Percentiles rank a stretch among this genome's conserved stretches.
Evolutionary conservation across 2,329 filamentous ascomycete species (phyloP).

Genomic region (Sarocladiaceae sp.): DNA sequence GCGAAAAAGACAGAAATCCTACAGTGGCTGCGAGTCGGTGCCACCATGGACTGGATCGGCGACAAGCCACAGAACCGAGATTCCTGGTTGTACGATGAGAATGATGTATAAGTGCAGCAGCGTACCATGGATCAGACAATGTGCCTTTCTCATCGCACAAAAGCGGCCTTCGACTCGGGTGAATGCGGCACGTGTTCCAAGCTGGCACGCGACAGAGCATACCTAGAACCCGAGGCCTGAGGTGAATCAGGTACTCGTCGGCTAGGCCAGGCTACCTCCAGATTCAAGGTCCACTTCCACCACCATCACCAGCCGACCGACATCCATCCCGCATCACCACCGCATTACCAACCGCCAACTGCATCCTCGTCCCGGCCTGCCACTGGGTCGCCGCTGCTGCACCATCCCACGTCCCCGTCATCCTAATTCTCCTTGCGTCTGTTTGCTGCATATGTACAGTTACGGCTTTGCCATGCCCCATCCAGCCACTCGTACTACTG

Average conservation of each 20-base stretch:
- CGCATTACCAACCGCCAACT: not conserved
- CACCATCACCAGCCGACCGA: constrained; percentile 1
- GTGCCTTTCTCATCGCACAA: too few species aligned
- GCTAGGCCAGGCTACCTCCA: too few species aligned
- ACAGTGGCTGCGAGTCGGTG: too few species aligned
- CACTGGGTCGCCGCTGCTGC: constrained; percentile 1
- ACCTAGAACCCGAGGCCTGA: not conserved
- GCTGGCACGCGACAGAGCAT: not conserved
- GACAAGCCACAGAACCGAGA: too few species aligned
- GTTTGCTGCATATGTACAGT: not conserved
- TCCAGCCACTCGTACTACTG: not conserved
- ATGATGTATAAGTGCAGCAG: too few species aligned
- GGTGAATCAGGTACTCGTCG: too few species aligned
- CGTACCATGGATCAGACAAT: too few species aligned
- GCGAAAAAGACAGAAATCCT: too few species aligned
- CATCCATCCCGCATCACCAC: not conserved
- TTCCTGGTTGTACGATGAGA: too few species aligned
- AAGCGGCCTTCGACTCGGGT: not conserved
- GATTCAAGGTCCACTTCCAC: too few species aligned
- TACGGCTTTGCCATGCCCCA: constrained; percentile 1
- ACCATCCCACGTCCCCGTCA: constrained; percentile 4
- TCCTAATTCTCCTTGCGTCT: not conserved
- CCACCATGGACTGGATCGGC: too few species aligned
- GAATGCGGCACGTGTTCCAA: not conserved
- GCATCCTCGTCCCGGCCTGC: not conserved